Base-by-base conservation (phyloP, 1,284 basidiomycete species). In the Coniferiporia sulphurascens region DNA sequence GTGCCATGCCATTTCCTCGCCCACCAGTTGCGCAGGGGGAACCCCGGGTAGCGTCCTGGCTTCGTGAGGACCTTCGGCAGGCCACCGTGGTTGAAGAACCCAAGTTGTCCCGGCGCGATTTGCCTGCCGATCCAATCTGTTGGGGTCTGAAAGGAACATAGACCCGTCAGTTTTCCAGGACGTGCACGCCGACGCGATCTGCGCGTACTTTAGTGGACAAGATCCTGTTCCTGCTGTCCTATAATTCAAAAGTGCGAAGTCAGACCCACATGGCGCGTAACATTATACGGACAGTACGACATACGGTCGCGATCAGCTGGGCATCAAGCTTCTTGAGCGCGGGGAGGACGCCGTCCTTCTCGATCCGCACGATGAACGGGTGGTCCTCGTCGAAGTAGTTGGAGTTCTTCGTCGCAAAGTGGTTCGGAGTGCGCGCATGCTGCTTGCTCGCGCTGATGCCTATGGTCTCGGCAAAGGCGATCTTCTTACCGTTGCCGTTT, bases 1-100 rank as follows among this genome's bases (percentile, higher is more conserved):
- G 81, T 85, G 22, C 87, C 89, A 59, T 70, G 66, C 81, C 82
- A 91, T 15, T 74, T 70, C 13, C 89, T 76, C 5, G 88, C 88
- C 86, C 88, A 91, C 89, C 89, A 91, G 64, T 91, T 91, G 9
- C 86, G 77, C 51, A 89, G 75, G 15, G 88, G 88, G 69, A 84
- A 85, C 0, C 81, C 76, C 9, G 89, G 88, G 66, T 91, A 91
- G 13, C 87, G 83, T 35, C 89, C 89, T 1, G 89, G 84, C 55
- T 76, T 77, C 2, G 80, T 84, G 48, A 91, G 69, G 45, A 91
- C 67, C 71, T 89, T 89, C 13, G 89, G 89, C 48, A 83, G 76
- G 54, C 88, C 89, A 74, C 89, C 89, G 68, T 91, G 87, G 67
- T 85, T 89, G 62, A 90, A 83, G 19, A 90, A 72, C 7, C 88